Evolutionary conservation across 345 rosid genomes (phyloP).

Genomic region (Hibiscus trionum): DNA sequence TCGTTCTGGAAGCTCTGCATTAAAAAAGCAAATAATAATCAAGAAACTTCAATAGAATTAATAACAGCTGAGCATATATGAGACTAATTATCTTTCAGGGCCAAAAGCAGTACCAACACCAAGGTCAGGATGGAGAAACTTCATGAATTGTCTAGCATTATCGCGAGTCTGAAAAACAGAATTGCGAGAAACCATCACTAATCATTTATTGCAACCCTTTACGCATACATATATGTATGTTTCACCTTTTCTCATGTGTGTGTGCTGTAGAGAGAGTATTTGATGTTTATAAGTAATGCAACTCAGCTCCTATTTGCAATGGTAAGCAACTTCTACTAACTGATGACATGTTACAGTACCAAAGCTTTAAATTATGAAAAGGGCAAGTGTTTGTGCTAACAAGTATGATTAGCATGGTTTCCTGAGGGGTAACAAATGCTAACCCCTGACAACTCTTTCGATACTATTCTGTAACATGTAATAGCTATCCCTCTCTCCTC

Average conservation of each 20-base stretch:
- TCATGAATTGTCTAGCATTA: conserved; percentile 95
- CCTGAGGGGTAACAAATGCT: no score
- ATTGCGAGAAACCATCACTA: conserved; percentile 19
- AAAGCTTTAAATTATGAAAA: background rate
- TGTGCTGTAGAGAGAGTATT: background rate
- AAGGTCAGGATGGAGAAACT: conserved; percentile 95
- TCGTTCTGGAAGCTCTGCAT: conserved; percentile 94
- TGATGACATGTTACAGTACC: background rate
- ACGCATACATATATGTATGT: background rate
- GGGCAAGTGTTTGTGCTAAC: background rate
- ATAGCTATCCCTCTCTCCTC: no score
- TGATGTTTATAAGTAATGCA: background rate
- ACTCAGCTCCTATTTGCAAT: background rate
- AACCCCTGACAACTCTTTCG: no score
- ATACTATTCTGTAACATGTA: no score
- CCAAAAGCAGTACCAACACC: conserved; percentile 68
- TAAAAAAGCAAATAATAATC: background rate
- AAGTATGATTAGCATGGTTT: background rate
- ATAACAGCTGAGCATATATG: background rate
- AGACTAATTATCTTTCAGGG: background rate
- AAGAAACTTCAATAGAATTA: background rate
- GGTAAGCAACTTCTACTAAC: background rate
- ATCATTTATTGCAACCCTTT: conserved; percentile 12
- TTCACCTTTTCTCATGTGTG: background rate
- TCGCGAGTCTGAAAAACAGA: conserved; percentile 65